Conservation (phyloP, 768 basidiomycete species). For the Aureoboletus auriporus region DNA sequence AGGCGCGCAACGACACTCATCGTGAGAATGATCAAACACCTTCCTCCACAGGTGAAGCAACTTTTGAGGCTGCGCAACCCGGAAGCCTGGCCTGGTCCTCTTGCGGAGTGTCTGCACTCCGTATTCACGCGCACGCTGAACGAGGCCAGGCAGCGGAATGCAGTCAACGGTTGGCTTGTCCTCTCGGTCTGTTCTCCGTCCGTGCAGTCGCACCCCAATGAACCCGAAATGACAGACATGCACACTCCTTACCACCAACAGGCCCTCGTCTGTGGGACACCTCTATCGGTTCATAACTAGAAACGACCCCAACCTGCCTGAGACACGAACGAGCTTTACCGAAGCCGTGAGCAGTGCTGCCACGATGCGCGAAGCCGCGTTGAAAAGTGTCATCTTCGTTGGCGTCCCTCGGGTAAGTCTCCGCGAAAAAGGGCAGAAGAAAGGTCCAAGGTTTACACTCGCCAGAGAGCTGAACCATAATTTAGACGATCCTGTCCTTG, state of each 20-base stretch:
- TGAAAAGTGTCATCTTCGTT: slow-evolving; percentile 88
- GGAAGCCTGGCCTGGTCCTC: slow-evolving; percentile 53
- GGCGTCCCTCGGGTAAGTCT: slow-evolving; percentile 75
- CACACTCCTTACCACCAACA: slow-evolving; percentile 77
- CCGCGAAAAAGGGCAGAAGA: neutral
- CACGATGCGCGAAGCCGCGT: slow-evolving; percentile 81
- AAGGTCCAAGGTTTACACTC: neutral
- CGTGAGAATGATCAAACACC: slow-evolving; percentile 34
- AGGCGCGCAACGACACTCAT: neutral
- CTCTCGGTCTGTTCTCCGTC: slow-evolving; percentile 52
- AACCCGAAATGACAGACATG: slow-evolving; percentile 58
- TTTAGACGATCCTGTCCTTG: slow-evolving; percentile 78
- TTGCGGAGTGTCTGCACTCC: slow-evolving; percentile 45
- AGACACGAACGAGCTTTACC: slow-evolving; percentile 41
- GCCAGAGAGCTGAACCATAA: slow-evolving; percentile 4
- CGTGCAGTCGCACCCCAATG: slow-evolving; percentile 15
- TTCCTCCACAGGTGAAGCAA: slow-evolving; percentile 70
- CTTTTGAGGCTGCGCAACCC: slow-evolving; percentile 67
- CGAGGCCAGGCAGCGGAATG: slow-evolving; percentile 61
- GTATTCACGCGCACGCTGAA: slow-evolving; percentile 60
- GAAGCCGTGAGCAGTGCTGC: slow-evolving; percentile 71
- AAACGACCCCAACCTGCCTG: slow-evolving; percentile 35
- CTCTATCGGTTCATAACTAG: slow-evolving; percentile 77
- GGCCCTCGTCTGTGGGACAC: slow-evolving; percentile 73
- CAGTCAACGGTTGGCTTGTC: slow-evolving; percentile 78